Evolutionary conservation across 192 early-diverging fungal species (phyloP).

Genomic region (Radiomyces spectabilis): DNA sequence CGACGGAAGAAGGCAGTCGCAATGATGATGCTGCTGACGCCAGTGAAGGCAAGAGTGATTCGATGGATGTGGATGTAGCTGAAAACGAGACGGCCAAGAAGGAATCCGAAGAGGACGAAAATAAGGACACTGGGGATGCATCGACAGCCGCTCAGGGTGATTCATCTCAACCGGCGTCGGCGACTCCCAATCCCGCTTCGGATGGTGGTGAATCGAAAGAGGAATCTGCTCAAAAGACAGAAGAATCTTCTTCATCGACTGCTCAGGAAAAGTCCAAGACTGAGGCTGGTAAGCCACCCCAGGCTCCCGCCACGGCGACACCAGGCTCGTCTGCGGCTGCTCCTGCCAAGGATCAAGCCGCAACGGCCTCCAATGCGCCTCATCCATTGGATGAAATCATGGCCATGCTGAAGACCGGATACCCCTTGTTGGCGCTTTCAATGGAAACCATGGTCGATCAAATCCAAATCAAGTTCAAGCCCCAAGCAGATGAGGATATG

Average conservation of each 20-base stretch:
- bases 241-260: background rate
- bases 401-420: conserved; percentile 90
- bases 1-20: background rate
- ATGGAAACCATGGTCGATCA: conserved; percentile 99
- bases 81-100: background rate
- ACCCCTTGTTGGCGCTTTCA: conserved; percentile 85
- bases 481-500: conserved; percentile 94
- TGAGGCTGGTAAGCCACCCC: background rate
- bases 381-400: conserved; percentile 93
- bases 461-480: conserved; percentile 89
- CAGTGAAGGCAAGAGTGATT: no score
- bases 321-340: background rate
- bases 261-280: background rate
- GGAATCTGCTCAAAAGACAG: background rate
- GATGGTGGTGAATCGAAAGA: conserved; percentile 4
- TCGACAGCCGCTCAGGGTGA: conserved; percentile 4
- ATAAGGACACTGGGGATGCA: conserved; percentile 1
- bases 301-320: background rate
- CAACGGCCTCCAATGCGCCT: conserved; percentile 24
- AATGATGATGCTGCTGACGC: background rate
- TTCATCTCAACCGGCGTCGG: background rate
- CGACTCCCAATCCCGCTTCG: background rate
- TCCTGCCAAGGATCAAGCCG: conserved; percentile 15
- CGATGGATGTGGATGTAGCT: no score
- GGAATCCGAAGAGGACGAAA: background rate